These are phyloP conservation scores for Lupinus albus DNA, from an alignment of 306 rosid species.

Conservation along the genomic window DNA sequence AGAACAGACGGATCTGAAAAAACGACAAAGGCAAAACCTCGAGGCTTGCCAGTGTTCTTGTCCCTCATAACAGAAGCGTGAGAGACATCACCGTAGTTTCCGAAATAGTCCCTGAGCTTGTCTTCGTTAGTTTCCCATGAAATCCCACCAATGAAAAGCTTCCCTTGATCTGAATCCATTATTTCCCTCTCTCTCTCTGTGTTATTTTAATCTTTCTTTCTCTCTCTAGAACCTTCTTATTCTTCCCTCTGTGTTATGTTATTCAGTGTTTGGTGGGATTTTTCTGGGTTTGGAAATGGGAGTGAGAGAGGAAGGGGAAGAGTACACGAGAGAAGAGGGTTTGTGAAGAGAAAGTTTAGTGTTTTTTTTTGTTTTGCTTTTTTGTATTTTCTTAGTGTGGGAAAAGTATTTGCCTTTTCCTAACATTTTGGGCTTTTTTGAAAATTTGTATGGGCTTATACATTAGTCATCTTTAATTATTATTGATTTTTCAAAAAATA, in stretches of 20 bases:
- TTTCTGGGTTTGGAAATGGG: background rate
- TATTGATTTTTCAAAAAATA: too few species aligned
- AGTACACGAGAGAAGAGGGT: background rate
- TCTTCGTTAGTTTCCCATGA: constrained; percentile 96
- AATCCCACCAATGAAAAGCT: constrained; percentile 93
- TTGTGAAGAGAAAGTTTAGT: background rate
- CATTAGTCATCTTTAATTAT: too few species aligned
- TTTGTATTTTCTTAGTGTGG: too few species aligned
- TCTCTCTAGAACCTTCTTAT: background rate
- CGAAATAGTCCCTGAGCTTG: constrained; percentile 80
- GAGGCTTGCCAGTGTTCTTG: constrained; percentile 75
- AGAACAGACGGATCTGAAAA: constrained; percentile 84
- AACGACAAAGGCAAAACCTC: constrained; percentile 87
- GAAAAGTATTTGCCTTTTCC: too few species aligned
- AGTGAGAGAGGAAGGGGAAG: background rate
- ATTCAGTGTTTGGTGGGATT: background rate
- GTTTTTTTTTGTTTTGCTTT: too few species aligned
- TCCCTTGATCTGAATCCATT: constrained; percentile 98
- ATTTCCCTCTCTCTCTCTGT: background rate
- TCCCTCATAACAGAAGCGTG: constrained; percentile 88
- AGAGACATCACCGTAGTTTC: constrained; percentile 77
- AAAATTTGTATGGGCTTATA: too few species aligned
- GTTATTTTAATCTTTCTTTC: background rate
- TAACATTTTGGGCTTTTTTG: too few species aligned
- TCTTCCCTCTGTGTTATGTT: background rate